phyloP scores from a whole-genome alignment of 192 early-diverging fungal species.

The Backusella australiensis region DNA sequence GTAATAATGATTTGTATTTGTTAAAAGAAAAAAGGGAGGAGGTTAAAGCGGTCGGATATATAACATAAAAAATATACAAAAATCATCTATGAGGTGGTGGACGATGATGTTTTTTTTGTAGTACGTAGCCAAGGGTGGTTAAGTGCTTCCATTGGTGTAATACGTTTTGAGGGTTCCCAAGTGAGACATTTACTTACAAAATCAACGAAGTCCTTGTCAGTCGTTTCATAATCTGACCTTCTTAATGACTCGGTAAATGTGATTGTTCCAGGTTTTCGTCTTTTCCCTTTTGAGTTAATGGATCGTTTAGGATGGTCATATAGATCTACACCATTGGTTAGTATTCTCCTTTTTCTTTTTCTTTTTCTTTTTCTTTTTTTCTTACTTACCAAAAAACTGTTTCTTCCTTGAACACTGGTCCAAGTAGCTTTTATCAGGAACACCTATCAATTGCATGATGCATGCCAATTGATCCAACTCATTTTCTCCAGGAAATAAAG shows the following conservation, averaged over 20 bases:
- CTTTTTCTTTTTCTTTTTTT: constrained; percentile 11
- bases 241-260: constrained; percentile 73
- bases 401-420: constrained; percentile 75
- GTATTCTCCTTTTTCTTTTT: background rate
- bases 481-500: constrained; percentile 95
- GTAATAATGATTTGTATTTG: background rate
- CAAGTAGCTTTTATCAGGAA: constrained; percentile 72
- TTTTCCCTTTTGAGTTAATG: constrained; percentile 89
- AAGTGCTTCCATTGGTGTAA: constrained; percentile 84
- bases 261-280: constrained; percentile 73
- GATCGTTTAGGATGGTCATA: constrained; percentile 54
- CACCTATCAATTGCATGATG: constrained; percentile 90
- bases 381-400: constrained; percentile 78
- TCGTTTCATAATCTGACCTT: constrained; percentile 50
- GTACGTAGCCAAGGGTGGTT: constrained; percentile 76
- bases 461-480: constrained; percentile 93
- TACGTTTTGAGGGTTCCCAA: constrained; percentile 90
- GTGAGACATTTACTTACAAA: constrained; percentile 83
- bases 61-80: constrained; percentile 2
- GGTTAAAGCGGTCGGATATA: background rate
- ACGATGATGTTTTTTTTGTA: background rate
- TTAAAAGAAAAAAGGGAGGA: background rate
- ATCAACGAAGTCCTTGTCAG: constrained; percentile 80
- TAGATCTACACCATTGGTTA: constrained; percentile 43
- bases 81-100: background rate